Percentiles rank a stretch among this genome's conserved stretches.
Evolutionary conservation across 2,329 filamentous ascomycete species (phyloP).

Genomic region (Pseudopyrenochaeta lycopersici): DNA sequence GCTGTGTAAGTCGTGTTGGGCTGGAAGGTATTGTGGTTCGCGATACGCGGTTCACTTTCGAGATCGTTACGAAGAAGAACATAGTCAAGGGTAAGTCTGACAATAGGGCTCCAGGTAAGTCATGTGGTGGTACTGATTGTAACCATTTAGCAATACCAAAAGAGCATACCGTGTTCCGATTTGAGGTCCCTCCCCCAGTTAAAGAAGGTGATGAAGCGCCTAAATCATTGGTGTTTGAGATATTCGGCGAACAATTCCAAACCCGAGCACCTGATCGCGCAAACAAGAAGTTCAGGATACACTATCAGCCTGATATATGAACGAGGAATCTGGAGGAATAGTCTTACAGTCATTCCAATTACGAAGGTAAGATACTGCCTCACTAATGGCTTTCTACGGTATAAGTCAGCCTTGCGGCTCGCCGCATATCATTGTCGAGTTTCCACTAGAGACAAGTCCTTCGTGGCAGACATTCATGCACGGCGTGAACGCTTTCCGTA

Average conservation of each 20-base stretch:
- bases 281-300: conserved; percentile 90
- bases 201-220: conserved; percentile 28
- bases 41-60: conserved; percentile 86
- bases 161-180: conserved; percentile 84
- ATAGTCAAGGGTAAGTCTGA: conserved; percentile 69
- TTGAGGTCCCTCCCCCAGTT: conserved; percentile 68
- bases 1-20: conserved; percentile 83
- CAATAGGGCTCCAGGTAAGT: conserved; percentile 13
- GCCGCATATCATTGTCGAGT: neutral
- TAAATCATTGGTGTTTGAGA: conserved; percentile 76
- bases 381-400: neutral
- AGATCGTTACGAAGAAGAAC: conserved; percentile 78
- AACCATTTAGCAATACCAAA: conserved; percentile 74
- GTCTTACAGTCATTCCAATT: neutral
- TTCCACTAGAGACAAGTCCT: neutral
- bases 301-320: conserved; percentile 79
- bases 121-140: conserved; percentile 13
- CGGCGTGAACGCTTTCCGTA: neutral
- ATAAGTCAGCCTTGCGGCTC: neutral
- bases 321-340: too few species aligned
- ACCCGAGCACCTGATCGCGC: conserved; percentile 83
- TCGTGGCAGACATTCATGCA: neutral
- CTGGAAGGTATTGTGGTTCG: conserved; percentile 86
- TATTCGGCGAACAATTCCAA: conserved; percentile 88
- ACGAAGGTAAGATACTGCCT: neutral